Percentiles rank a stretch among this genome's conserved stretches.
These are phyloP conservation scores for Paraurostyla sp. DNA, from an alignment of 73 alveolate genomes.

Conservation along the genomic window DNA sequence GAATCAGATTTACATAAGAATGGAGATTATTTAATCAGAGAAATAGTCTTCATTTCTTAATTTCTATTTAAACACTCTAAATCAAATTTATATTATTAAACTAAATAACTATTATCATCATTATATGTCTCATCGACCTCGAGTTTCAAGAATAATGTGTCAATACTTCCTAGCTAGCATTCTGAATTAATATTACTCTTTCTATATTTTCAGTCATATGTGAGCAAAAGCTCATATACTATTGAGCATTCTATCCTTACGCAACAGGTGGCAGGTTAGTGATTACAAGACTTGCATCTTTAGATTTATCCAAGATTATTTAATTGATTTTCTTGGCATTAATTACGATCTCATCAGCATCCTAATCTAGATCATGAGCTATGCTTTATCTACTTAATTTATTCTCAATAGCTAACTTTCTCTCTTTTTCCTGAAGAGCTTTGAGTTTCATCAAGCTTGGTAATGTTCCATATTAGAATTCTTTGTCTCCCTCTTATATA, in stretches of 20 bases:
- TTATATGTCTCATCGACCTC: conserved; percentile 24
- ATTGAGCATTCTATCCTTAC: conserved; percentile 37
- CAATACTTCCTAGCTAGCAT: conserved; percentile 67
- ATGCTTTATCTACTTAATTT: neutral
- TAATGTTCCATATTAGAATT: conserved; percentile 51
- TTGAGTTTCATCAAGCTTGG: conserved; percentile 63
- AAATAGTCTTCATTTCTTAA: conserved; percentile 16
- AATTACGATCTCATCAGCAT: neutral
- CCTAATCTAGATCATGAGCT: conserved; percentile 23
- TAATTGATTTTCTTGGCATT: conserved; percentile 17
- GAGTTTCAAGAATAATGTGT: conserved; percentile 42
- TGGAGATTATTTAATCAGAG: neutral
- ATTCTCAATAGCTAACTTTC: neutral
- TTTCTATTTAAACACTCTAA: conserved; percentile 35
- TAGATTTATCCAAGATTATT: conserved; percentile 53
- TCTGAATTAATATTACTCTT: conserved; percentile 59
- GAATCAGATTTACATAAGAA: neutral
- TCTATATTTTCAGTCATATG: conserved; percentile 59
- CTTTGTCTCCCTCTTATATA: conserved; percentile 51
- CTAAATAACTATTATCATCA: neutral
- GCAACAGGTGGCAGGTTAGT: conserved; percentile 69
- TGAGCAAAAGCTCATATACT: conserved; percentile 55
- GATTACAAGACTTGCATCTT: conserved; percentile 67
- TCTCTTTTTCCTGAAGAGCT: conserved; percentile 62
- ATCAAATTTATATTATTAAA: neutral